Evolutionary conservation across 371 early-diverging fungal species (phyloP), one percentile per base, ranked within the genome.

Genomic region (Saksenaea oblongispora): DNA sequence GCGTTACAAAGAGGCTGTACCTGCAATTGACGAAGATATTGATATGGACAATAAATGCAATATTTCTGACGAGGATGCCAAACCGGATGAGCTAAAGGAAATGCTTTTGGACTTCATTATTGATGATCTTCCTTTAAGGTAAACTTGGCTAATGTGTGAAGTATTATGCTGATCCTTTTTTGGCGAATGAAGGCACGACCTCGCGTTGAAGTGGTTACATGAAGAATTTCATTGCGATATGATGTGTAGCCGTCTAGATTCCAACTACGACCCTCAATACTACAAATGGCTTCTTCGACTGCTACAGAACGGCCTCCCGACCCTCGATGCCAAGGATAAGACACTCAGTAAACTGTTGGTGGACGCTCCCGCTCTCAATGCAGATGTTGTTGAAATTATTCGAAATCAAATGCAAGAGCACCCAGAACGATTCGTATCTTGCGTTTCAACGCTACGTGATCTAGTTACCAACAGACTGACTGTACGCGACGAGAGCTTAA

Each of bases 141-240:
- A 64, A 54, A 11, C 2, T 27, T 27, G 15, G 8, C 17, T 4
- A 11, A 37, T 28, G 22, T 53, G 54, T 56, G 5, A 22, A 5
- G 4, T 24, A 18, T 5, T 18, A 3, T 4, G 10, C 10, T 15
- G 42, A 22, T 18, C 51, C 7, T 22, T 11, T 47, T 14, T 17
- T 3, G 17, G 1, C 5, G 31, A 4, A 24, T 54, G 28, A 44
- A 81, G 82, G 56, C 47, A 67, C 27, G 83, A 79, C 34, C 66
- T 82, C 24, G 83, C 78, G 13, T 41, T 77, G 9, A 72, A 69
- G 42, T 82, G 83, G 83, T 58, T 82, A 31, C 60, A 78, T 60
- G 76, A 76, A 62, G 83, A 79, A 51, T 73, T 67, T 47, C 51
- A 64, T 15, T 41, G 41, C 34, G 82, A 81, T 37, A 59, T 59